Conservation (phyloP, 2,329 filamentous ascomycete species). For the Diaporthe velutina region DNA sequence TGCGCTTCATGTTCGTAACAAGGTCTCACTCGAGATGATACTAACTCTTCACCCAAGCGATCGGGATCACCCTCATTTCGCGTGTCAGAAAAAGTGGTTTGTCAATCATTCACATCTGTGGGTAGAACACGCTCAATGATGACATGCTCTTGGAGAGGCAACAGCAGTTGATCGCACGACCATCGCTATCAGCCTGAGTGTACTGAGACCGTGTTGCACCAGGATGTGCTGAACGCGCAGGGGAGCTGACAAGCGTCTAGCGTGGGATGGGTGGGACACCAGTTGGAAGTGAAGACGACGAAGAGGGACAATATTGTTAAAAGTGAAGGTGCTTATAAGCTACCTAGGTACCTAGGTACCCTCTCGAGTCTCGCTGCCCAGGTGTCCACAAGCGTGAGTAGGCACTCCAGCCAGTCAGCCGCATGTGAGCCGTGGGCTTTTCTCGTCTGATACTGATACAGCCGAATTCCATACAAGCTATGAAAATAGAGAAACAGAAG, state of each 20-base stretch:
- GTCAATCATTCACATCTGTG: neutral
- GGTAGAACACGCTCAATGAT: neutral
- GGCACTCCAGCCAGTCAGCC: no score
- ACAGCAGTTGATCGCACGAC: neutral
- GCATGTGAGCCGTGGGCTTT: no score
- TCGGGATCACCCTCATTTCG: constrained; percentile 9
- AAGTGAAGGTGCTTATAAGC: no score
- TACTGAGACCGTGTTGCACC: constrained; percentile 2
- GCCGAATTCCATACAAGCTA: no score
- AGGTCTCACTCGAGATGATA: no score
- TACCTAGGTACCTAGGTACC: no score
- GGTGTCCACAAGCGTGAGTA: no score
- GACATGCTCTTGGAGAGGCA: neutral
- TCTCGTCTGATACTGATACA: no score
- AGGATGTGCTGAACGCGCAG: neutral
- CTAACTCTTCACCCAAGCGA: constrained; percentile 13
- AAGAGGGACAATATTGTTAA: neutral
- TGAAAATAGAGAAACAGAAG: no score
- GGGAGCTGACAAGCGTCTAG: neutral
- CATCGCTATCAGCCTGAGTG: neutral
- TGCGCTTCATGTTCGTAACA: neutral
- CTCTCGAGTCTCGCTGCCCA: no score
- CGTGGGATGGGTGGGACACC: neutral
- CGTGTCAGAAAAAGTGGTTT: neutral
- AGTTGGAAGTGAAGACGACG: neutral